Evolutionary conservation across 2,329 filamentous ascomycete genomes (phyloP).

Genomic region (Epicoccum nigrum): DNA sequence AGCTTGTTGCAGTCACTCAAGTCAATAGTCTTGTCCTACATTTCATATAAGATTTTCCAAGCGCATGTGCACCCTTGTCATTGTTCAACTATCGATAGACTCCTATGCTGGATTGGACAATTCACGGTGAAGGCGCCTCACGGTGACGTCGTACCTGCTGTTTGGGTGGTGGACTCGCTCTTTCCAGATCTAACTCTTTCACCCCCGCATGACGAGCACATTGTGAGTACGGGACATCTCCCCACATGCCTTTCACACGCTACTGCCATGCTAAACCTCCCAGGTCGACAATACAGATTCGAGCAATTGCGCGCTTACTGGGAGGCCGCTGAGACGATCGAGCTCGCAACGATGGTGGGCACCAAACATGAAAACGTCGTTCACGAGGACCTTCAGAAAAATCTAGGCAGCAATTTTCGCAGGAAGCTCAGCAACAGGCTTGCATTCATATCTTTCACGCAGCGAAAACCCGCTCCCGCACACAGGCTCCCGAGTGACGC

Average conservation of each 20-base stretch:
- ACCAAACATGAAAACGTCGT: slow-evolving; percentile 28
- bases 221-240: slow-evolving; percentile 24
- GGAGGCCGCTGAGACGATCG: slow-evolving; percentile 33
- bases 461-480: slow-evolving; percentile 32
- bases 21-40: neutral
- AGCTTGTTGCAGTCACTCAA: slow-evolving; percentile 1
- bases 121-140: neutral
- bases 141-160: slow-evolving; percentile 21
- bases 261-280: slow-evolving; percentile 43
- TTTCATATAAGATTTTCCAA: no score
- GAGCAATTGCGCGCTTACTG: slow-evolving; percentile 42
- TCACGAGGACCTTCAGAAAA: slow-evolving; percentile 13
- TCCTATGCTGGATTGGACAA: neutral
- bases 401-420: slow-evolving; percentile 35
- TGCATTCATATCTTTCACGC: slow-evolving; percentile 41
- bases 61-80: no score
- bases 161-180: slow-evolving; percentile 14
- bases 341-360: slow-evolving; percentile 33
- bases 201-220: slow-evolving; percentile 15
- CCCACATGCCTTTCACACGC: slow-evolving; percentile 18
- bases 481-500: slow-evolving; percentile 18
- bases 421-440: slow-evolving; percentile 43
- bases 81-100: no score
- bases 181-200: slow-evolving; percentile 25
- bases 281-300: slow-evolving; percentile 39